Percentiles rank a stretch among this genome's conserved stretches.
phyloP scores from a whole-genome alignment of 768 basidiomycete genomes.

The Leccinum pellstonianum region DNA sequence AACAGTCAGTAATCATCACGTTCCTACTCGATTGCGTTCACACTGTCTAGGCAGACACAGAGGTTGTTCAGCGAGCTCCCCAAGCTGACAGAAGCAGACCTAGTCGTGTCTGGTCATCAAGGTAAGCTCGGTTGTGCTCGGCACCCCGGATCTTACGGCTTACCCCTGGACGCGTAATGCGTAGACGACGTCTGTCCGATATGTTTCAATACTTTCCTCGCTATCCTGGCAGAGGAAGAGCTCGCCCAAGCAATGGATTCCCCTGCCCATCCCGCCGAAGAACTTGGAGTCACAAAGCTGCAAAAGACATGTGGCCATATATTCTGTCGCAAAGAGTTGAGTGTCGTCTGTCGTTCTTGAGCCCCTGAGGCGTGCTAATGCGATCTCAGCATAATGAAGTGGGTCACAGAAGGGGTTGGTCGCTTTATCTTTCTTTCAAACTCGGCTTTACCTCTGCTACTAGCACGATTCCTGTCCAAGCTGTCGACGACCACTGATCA shows the following conservation, averaged over 20 bases:
- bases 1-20: slow-evolving; percentile 20
- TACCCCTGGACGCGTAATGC: background rate
- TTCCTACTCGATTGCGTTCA: slow-evolving; percentile 7
- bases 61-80: slow-evolving; percentile 48
- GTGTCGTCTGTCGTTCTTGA: slow-evolving; percentile 20
- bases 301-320: slow-evolving; percentile 57
- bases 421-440: slow-evolving; percentile 2
- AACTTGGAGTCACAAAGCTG: slow-evolving; percentile 68
- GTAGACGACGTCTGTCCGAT: slow-evolving; percentile 74
- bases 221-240: slow-evolving; percentile 74
- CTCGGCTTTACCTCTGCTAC: slow-evolving; percentile 10
- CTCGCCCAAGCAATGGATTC: slow-evolving; percentile 74
- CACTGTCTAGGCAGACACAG: slow-evolving; percentile 31
- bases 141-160: background rate
- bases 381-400: slow-evolving; percentile 55
- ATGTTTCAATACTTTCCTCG: slow-evolving; percentile 67
- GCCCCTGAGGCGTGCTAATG: slow-evolving; percentile 17
- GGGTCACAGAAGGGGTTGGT: slow-evolving; percentile 60
- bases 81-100: slow-evolving; percentile 47
- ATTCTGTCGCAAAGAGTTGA: slow-evolving; percentile 82
- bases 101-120: slow-evolving; percentile 46
- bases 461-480: slow-evolving; percentile 67
- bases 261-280: slow-evolving; percentile 67
- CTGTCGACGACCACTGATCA: slow-evolving; percentile 53
- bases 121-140: slow-evolving; percentile 32